phyloP scores from a whole-genome alignment of 139 green algal genomes.

The Chlorella sp. region DNA sequence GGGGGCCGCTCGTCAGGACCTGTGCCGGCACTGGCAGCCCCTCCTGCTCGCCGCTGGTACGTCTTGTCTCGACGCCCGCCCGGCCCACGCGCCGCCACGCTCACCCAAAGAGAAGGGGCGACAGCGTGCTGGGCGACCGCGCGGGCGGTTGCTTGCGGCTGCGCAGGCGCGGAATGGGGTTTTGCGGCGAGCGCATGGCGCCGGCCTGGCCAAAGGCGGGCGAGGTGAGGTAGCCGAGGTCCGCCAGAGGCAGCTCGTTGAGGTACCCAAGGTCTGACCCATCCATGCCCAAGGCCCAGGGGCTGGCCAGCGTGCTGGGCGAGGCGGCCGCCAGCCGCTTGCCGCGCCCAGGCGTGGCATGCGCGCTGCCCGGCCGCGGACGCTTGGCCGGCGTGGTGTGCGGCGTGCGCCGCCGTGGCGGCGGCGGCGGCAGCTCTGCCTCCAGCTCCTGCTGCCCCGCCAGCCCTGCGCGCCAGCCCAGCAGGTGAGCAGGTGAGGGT shows the following conservation, averaged over 20 bases:
- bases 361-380: slow-evolving; percentile 6
- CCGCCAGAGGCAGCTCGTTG: slow-evolving; percentile 4
- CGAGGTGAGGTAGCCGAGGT: slow-evolving; percentile 28
- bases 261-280: no score
- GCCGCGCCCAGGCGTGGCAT: slow-evolving; percentile 16
- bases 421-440: slow-evolving; percentile 15
- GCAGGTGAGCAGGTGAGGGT: no score
- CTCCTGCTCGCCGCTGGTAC: no score
- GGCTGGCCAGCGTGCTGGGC: background rate
- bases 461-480: background rate
- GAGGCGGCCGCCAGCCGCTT: background rate
- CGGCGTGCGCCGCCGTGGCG: slow-evolving; percentile 19
- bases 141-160: slow-evolving; percentile 56
- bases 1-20: no score
- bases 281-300: no score
- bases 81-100: no score
- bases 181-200: slow-evolving; percentile 15
- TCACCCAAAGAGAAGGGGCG: no score
- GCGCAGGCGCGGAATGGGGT: slow-evolving; percentile 34
- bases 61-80: no score
- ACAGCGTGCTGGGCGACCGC: no score
- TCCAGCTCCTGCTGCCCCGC: slow-evolving; percentile 23
- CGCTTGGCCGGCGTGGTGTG: slow-evolving; percentile 22
- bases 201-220: no score
- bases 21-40: no score